phyloP scores from a whole-genome alignment of 148 eudicot genomes.

The Vaccinium vitisidaea region DNA sequence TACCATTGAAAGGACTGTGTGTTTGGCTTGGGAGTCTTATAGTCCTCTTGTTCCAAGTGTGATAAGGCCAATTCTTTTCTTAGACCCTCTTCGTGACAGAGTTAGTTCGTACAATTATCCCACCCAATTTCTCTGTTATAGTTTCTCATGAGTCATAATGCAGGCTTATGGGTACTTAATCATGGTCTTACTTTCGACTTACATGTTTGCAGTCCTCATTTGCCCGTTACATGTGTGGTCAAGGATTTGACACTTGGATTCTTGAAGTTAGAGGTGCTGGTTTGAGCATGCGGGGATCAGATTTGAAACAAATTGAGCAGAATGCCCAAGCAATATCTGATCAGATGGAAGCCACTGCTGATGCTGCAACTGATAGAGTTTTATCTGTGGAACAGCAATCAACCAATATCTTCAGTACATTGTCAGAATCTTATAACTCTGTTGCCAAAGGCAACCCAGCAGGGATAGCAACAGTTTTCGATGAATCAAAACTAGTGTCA shows the following conservation, averaged over 20 bases:
- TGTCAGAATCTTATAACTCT: conserved; percentile 35
- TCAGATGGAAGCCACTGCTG: conserved; percentile 65
- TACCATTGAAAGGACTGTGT: not conserved
- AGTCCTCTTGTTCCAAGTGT: not conserved
- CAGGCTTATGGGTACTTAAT: not conserved
- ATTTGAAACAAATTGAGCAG: conserved; percentile 55
- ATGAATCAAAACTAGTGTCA: conserved; percentile 70
- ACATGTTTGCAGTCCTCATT: conserved; percentile 73
- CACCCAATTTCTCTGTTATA: not conserved
- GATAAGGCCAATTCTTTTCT: not conserved
- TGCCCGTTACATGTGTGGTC: conserved; percentile 95
- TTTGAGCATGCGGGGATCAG: conserved; percentile 58
- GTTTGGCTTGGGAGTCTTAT: conserved; percentile 6
- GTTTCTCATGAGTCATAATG: conserved; percentile 1
- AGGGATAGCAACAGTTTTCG: conserved; percentile 52
- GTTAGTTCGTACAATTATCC: not conserved
- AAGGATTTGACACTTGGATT: conserved; percentile 99
- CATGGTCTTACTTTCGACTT: not conserved
- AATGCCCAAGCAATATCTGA: conserved; percentile 63
- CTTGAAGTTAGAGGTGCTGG: conserved; percentile 99
- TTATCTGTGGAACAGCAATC: conserved; percentile 27
- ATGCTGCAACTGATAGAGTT: conserved; percentile 47
- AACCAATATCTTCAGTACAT: conserved; percentile 24
- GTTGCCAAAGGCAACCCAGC: conserved; percentile 38
- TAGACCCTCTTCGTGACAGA: not conserved